A percentile compares a stretch with the other conserved stretches of the same genome.
These are phyloP conservation scores for Erythrophleum ivorense DNA, from an alignment of 331 rosid species.

Conservation along the genomic window DNA sequence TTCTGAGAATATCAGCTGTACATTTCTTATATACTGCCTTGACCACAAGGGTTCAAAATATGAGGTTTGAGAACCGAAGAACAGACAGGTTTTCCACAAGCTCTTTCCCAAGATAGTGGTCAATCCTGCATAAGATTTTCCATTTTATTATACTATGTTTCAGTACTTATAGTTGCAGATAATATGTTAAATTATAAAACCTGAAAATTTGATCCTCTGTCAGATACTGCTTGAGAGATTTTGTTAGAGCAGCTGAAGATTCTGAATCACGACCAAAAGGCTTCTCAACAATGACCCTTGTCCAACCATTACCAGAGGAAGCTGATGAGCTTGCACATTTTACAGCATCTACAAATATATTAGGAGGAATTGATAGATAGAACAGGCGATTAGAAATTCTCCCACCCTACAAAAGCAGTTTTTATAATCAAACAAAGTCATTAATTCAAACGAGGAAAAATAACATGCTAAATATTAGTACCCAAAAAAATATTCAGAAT, in stretches of 20 bases:
- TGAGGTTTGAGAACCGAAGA: constrained; percentile 91
- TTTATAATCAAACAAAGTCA: constrained; percentile 38
- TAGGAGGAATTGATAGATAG: constrained; percentile 91
- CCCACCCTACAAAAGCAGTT: constrained; percentile 67
- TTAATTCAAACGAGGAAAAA: not conserved
- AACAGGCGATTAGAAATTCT: constrained; percentile 82
- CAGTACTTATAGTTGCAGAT: constrained; percentile 27
- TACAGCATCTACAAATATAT: constrained; percentile 82
- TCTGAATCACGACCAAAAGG: constrained; percentile 95
- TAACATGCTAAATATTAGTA: constrained; percentile 3
- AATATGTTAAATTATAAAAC: constrained; percentile 41
- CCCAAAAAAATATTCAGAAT: not conserved
- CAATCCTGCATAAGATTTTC: constrained; percentile 63
- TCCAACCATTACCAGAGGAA: constrained; percentile 89
- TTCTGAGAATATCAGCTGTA: constrained; percentile 86
- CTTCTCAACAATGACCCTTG: constrained; percentile 94
- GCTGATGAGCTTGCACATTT: constrained; percentile 81
- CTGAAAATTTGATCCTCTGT: constrained; percentile 92
- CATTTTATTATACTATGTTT: constrained; percentile 9
- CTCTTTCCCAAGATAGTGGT: constrained; percentile 93
- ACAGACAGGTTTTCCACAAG: constrained; percentile 93
- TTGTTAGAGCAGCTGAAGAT: constrained; percentile 92
- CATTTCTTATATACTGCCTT: constrained; percentile 92
- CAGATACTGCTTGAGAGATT: constrained; percentile 74
- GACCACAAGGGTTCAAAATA: constrained; percentile 94